Percentiles rank a stretch among this genome's conserved stretches.
These are phyloP conservation scores for Pelargonium nanum DNA, from an alignment of 345 rosid species.

Conservation along the genomic window DNA sequence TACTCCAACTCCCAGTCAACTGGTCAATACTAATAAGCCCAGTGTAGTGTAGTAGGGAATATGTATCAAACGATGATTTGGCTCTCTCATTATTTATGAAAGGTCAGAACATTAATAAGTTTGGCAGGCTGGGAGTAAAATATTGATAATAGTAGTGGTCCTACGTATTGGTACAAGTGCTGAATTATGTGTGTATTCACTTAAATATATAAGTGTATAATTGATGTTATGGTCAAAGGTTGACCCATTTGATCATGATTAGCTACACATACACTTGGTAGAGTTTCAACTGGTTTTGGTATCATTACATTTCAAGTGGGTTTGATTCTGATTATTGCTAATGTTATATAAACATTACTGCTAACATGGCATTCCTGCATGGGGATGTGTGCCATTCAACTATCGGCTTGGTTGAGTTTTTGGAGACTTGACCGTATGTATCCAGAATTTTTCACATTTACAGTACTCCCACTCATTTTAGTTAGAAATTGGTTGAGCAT, in stretches of 20 bases:
- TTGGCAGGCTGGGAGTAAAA: neutral
- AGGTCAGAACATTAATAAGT: neutral
- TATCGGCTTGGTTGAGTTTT: neutral
- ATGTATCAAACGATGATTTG: neutral
- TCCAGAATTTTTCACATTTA: neutral
- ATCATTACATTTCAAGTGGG: neutral
- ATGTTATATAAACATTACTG: neutral
- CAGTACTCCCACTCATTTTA: neutral
- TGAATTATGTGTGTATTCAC: neutral
- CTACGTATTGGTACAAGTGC: neutral
- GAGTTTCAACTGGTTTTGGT: neutral
- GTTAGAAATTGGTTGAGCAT: neutral
- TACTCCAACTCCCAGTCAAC: neutral
- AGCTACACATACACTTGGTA: neutral
- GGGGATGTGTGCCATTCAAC: conserved; percentile 7
- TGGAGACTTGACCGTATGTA: neutral
- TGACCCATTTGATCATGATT: neutral
- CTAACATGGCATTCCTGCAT: neutral
- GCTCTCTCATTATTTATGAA: neutral
- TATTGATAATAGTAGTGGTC: neutral
- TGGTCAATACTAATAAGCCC: too few species aligned
- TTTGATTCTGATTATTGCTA: neutral
- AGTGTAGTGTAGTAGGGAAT: neutral
- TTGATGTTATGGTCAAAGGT: neutral
- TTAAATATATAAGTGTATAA: too few species aligned